Percentiles rank a stretch among this genome's conserved stretches.
phyloP scores from a whole-genome alignment of 257 asterid genomes.

The Ligustrum vulgare region DNA sequence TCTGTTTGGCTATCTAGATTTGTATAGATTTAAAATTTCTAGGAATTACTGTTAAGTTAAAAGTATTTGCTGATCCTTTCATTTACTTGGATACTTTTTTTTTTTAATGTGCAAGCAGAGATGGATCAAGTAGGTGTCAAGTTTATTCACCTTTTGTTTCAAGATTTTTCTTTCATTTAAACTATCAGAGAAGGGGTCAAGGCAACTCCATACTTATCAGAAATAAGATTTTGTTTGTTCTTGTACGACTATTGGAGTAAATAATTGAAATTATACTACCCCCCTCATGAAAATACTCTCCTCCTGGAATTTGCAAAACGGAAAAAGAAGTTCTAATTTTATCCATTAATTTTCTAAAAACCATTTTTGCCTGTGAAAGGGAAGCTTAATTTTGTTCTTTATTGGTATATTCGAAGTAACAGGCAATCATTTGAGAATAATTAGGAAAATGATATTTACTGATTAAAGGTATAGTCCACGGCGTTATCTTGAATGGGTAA shows the following conservation, averaged over 20 bases:
- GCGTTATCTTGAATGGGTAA: conserved; percentile 6
- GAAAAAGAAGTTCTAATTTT: background rate
- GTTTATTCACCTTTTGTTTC: background rate
- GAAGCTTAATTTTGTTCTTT: background rate
- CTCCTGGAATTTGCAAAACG: too few species aligned
- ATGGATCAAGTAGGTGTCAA: conserved; percentile 1
- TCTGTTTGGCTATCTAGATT: background rate
- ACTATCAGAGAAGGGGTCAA: background rate
- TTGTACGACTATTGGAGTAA: background rate
- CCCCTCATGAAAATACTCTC: too few species aligned
- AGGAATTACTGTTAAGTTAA: background rate
- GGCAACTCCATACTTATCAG: background rate
- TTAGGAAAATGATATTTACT: background rate
- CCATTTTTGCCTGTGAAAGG: background rate
- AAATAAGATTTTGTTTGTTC: background rate
- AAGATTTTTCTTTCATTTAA: background rate
- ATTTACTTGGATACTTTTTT: background rate
- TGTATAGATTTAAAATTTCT: background rate
- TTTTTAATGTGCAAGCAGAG: background rate
- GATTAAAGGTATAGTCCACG: background rate
- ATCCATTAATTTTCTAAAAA: background rate
- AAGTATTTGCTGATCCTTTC: background rate
- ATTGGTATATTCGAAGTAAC: background rate
- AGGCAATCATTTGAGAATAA: conserved; percentile 6
- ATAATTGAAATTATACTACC: too few species aligned